phyloP scores from a whole-genome alignment of 2,329 filamentous ascomycete species.

The Exophiala bonariae region DNA sequence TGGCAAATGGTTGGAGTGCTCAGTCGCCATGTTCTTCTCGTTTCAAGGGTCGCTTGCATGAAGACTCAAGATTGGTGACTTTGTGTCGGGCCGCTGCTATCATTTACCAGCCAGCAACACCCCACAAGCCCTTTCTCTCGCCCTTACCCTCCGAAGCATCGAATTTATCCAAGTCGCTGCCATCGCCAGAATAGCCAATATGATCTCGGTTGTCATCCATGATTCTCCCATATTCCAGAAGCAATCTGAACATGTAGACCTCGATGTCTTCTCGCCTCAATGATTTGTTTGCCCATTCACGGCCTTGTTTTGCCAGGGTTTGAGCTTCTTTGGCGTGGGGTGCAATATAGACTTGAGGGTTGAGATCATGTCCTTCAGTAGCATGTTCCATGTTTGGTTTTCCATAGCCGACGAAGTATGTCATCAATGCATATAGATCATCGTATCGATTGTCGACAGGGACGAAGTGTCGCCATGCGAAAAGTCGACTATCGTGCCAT shows the following conservation, averaged over 20 bases:
- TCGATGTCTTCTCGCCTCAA: conserved; percentile 60
- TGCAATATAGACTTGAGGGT: conserved; percentile 31
- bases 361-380: conserved; percentile 14
- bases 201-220: conserved; percentile 62
- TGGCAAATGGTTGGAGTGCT: too few species aligned
- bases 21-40: too few species aligned
- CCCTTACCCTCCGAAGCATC: conserved; percentile 16
- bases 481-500: conserved; percentile 53
- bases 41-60: too few species aligned
- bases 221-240: conserved; percentile 61
- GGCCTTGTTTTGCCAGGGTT: conserved; percentile 35
- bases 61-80: too few species aligned
- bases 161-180: conserved; percentile 29
- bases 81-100: too few species aligned
- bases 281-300: conserved; percentile 39
- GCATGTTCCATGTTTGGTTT: conserved; percentile 14
- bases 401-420: conserved; percentile 50
- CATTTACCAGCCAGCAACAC: conserved; percentile 18
- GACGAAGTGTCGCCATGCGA: conserved; percentile 55
- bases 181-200: conserved; percentile 55
- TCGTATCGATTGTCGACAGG: conserved; percentile 54
- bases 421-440: conserved; percentile 51
- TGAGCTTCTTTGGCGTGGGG: conserved; percentile 36
- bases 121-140: conserved; percentile 14
- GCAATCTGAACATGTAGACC: conserved; percentile 46